These are phyloP conservation scores for Chlorella sp. DNA, from an alignment of 139 green algal species.

Conservation along the genomic window DNA sequence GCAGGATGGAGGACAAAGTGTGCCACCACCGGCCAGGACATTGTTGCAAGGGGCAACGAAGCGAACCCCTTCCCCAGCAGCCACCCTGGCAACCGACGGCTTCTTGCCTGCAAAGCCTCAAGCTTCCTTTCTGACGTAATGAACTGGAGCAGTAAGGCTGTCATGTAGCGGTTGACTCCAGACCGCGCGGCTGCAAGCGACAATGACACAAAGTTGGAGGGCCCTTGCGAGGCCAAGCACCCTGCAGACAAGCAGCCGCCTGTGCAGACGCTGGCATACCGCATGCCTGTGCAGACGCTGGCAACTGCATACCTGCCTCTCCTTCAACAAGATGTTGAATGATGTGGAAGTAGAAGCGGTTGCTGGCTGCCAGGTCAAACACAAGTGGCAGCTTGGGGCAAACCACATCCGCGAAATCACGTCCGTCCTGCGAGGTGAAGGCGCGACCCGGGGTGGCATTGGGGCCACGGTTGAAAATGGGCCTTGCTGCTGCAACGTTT, in stretches of 20 bases:
- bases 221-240: too few species aligned
- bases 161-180: conserved; percentile 44
- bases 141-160: conserved; percentile 39
- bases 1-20: background rate
- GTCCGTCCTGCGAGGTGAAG: conserved; percentile 56
- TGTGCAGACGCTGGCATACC: too few species aligned
- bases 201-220: too few species aligned
- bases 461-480: too few species aligned
- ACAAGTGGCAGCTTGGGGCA: conserved; percentile 62
- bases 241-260: too few species aligned
- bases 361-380: conserved; percentile 59
- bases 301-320: conserved; percentile 35
- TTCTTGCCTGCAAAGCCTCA: conserved; percentile 59
- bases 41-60: too few species aligned
- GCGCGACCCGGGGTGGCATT: too few species aligned
- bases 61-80: background rate
- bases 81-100: background rate
- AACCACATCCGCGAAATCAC: conserved; percentile 93
- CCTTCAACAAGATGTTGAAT: conserved; percentile 9
- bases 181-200: conserved; percentile 25
- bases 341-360: conserved; percentile 55
- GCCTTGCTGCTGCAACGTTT: too few species aligned
- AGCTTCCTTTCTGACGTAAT: conserved; percentile 41
- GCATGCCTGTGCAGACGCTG: too few species aligned
- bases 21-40: too few species aligned